Conservation (phyloP, 352 stramenopile genomes). For the Phytopythium sindhum region DNA sequence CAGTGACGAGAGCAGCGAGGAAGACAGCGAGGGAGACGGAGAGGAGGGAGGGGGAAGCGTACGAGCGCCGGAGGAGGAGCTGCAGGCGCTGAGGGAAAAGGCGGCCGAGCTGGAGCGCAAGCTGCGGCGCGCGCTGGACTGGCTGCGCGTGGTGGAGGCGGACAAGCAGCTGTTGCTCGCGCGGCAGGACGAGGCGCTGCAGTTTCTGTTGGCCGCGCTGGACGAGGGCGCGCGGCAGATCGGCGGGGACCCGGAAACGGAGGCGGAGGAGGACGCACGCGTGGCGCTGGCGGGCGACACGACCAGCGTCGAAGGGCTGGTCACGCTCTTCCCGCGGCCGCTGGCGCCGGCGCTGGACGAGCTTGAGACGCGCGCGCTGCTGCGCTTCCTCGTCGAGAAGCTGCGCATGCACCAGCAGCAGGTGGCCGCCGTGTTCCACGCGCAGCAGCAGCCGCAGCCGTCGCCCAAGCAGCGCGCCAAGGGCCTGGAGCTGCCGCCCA, state of each 20-base stretch:
- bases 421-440: constrained; percentile 38
- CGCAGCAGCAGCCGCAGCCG: constrained; percentile 9
- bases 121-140: constrained; percentile 36
- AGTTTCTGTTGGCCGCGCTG: constrained; percentile 47
- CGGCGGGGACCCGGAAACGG: not conserved
- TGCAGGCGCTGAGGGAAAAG: constrained; percentile 11
- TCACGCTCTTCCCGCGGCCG: constrained; percentile 19
- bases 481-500: constrained; percentile 50
- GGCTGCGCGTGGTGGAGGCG: constrained; percentile 44
- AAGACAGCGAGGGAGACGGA: constrained; percentile 16
- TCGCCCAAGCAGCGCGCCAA: constrained; percentile 37
- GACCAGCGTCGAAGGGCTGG: constrained; percentile 38
- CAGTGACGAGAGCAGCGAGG: not conserved
- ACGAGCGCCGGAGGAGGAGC: too few species aligned
- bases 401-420: constrained; percentile 57
- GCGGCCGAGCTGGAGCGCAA: constrained; percentile 25
- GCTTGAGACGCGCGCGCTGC: constrained; percentile 41
- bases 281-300: constrained; percentile 23
- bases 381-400: constrained; percentile 64
- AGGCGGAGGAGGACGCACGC: constrained; percentile 3
- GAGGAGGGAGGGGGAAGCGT: constrained; percentile 7
- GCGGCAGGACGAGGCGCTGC: constrained; percentile 61
- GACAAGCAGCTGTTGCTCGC: constrained; percentile 59
- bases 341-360: constrained; percentile 43
- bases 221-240: constrained; percentile 24